Evolutionary conservation across 106 monocot species (phyloP).

Genomic region (Dactylorhiza incarnata): DNA sequence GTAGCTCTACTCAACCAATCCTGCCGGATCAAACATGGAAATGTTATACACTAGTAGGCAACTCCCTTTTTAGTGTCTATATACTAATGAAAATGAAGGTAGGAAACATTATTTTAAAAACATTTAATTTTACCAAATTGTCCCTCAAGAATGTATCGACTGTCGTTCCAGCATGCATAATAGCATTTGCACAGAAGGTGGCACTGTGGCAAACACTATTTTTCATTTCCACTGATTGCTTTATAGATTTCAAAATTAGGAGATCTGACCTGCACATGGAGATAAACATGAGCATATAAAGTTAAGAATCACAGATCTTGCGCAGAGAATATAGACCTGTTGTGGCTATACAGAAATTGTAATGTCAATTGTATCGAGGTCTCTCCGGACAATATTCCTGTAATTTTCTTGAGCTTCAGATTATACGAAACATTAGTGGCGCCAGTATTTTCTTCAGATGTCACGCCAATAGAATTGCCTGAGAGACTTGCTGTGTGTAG

Average conservation of each 20-base stretch:
- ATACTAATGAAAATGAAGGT: not conserved
- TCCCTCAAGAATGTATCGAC: conserved; percentile 97
- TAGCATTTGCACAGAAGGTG: conserved; percentile 94
- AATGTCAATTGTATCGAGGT: conserved; percentile 86
- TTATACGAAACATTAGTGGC: conserved; percentile 33
- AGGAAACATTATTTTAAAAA: not conserved
- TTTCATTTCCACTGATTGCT: conserved; percentile 97
- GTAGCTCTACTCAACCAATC: conserved; percentile 99
- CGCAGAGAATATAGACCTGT: conserved; percentile 39
- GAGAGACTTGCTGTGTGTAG: conserved; percentile 9
- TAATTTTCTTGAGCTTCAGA: conserved; percentile 63
- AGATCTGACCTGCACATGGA: conserved; percentile 74
- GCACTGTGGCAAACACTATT: conserved; percentile 99
- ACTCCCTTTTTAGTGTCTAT: not conserved
- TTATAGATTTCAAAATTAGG: conserved; percentile 93
- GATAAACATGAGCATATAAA: not conserved
- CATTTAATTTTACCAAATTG: conserved; percentile 56
- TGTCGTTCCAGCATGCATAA: conserved; percentile 99
- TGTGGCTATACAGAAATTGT: conserved; percentile 94
- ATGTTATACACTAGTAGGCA: conserved; percentile 6
- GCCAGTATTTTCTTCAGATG: conserved; percentile 19
- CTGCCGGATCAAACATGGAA: conserved; percentile 22
- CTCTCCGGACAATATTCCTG: conserved; percentile 86
- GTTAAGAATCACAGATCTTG: not conserved
- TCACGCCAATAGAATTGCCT: conserved; percentile 17